Conservation (phyloP, 768 basidiomycete species). For the Lepiota brunneoincarnata region DNA sequence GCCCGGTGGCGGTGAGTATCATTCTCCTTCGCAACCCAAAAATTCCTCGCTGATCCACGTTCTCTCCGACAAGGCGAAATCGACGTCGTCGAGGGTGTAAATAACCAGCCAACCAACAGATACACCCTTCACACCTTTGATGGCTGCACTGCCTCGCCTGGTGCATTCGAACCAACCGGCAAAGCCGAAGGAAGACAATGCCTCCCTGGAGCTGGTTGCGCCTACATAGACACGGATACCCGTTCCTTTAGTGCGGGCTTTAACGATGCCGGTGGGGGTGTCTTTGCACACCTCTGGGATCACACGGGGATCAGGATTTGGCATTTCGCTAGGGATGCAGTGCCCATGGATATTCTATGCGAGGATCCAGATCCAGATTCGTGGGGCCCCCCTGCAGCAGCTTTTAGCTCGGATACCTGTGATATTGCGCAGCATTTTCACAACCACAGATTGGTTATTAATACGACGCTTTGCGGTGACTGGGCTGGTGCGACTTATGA, state of each 20-base stretch:
- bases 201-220: constrained; percentile 47
- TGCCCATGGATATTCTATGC: constrained; percentile 49
- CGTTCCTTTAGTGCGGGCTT: constrained; percentile 42
- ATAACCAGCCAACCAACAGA: constrained; percentile 55
- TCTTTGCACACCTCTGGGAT: constrained; percentile 58
- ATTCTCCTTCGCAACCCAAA: neutral
- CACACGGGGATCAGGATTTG: constrained; percentile 49
- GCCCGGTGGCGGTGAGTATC: constrained; percentile 40
- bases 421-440: constrained; percentile 48
- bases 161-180: constrained; percentile 22
- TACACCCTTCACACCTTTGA: constrained; percentile 61
- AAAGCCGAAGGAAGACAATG: constrained; percentile 31
- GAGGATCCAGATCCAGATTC: constrained; percentile 41
- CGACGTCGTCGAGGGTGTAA: constrained; percentile 75
- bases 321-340: constrained; percentile 49
- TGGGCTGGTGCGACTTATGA: constrained; percentile 37
- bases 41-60: neutral
- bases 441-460: constrained; percentile 47
- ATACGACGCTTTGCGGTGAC: constrained; percentile 48
- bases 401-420: constrained; percentile 48
- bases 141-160: constrained; percentile 34
- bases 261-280: constrained; percentile 46
- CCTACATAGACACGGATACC: constrained; percentile 38
- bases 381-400: constrained; percentile 54
- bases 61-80: constrained; percentile 45